Evolutionary conservation across 805 yeast species (phyloP).

Genomic region (Crinitomyces ghanaensis): DNA sequence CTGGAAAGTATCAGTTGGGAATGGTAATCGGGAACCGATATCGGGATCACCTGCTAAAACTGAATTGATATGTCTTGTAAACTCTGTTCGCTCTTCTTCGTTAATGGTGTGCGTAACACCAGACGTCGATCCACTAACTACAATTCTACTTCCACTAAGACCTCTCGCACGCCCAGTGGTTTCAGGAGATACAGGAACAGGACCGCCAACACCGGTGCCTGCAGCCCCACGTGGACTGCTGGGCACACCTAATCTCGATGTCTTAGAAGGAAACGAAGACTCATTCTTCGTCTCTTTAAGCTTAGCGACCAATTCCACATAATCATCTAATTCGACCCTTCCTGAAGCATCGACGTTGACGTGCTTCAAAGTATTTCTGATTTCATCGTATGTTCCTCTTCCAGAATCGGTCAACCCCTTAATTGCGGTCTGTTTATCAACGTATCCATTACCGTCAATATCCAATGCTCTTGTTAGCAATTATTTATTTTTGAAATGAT

Average conservation of each 20-base stretch:
- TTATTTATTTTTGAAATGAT: too few relatives aligned
- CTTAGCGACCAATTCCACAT: conserved; percentile 72
- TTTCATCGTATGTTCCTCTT: conserved; percentile 75
- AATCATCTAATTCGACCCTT: conserved; percentile 92
- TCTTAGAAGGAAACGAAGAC: conserved; percentile 4
- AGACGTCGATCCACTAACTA: conserved; percentile 73
- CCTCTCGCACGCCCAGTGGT: conserved; percentile 6
- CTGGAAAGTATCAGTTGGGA: conserved; percentile 89
- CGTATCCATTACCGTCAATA: conserved; percentile 86
- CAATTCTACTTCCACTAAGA: conserved; percentile 32
- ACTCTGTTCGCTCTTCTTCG: conserved; percentile 93
- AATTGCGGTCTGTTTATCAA: conserved; percentile 81
- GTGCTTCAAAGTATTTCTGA: conserved; percentile 83
- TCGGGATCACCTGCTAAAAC: conserved; percentile 83
- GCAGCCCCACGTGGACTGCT: neutral
- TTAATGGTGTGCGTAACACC: conserved; percentile 95
- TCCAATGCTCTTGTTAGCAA: too few relatives aligned
- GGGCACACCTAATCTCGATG: conserved; percentile 1
- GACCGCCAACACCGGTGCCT: conserved; percentile 3
- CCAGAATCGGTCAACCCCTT: conserved; percentile 74
- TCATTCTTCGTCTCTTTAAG: conserved; percentile 39
- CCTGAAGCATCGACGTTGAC: conserved; percentile 96
- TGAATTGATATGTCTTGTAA: conserved; percentile 89
- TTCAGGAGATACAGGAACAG: conserved; percentile 1
- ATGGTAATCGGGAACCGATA: conserved; percentile 75